Conservation (phyloP, 768 basidiomycete species). For the Leucocoprinus leucothites region DNA sequence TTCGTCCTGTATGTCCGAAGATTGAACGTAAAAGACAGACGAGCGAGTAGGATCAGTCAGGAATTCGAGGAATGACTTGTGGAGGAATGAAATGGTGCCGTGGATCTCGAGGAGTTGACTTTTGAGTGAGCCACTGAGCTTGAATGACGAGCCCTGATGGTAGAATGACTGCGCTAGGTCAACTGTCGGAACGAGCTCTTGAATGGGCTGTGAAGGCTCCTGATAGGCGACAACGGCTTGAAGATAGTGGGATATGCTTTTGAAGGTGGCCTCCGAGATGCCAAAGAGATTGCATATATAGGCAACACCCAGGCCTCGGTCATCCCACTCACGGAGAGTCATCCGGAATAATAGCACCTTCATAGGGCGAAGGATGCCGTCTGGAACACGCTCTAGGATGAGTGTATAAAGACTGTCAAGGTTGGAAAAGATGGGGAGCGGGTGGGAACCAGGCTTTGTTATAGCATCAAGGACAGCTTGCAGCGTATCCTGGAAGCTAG, state of each 20-base stretch:
- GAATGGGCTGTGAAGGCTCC: too few relatives aligned
- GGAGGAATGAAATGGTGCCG: not conserved
- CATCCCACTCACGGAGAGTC: not conserved
- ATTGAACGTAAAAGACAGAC: not conserved
- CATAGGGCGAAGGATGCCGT: too few relatives aligned
- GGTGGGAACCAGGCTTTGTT: too few relatives aligned
- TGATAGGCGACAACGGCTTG: too few relatives aligned
- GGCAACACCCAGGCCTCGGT: not conserved
- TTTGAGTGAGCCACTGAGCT: not conserved
- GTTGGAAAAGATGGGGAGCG: constrained; percentile 7
- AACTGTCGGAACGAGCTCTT: too few relatives aligned
- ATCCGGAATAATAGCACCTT: not conserved
- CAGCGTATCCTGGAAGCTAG: too few relatives aligned
- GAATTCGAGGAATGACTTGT: constrained; percentile 7
- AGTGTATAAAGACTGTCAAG: constrained; percentile 16
- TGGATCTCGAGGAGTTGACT: too few relatives aligned
- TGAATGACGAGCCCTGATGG: not conserved
- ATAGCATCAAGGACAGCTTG: too few relatives aligned
- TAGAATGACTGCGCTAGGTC: not conserved
- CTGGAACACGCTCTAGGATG: constrained; percentile 1
- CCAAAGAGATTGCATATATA: not conserved
- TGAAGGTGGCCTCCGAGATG: too few relatives aligned
- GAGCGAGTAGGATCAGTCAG: constrained; percentile 2
- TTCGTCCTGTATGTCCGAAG: not conserved
- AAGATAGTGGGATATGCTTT: too few relatives aligned